A percentile compares a stretch with the other conserved stretches of the same genome.
Conservation (phyloP, 129 eudicot species). For the Flaveria brownii region DNA sequence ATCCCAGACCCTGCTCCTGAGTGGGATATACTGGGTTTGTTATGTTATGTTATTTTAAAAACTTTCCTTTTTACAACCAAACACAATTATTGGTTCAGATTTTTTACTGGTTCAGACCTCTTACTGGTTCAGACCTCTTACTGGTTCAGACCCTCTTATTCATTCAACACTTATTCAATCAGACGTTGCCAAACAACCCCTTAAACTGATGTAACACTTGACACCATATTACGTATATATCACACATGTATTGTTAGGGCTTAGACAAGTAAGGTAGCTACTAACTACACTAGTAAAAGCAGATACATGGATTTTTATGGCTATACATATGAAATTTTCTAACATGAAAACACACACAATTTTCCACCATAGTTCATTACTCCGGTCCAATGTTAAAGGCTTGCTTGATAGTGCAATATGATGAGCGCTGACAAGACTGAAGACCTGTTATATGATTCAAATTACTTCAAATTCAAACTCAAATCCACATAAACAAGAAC, state of each 20-base stretch:
- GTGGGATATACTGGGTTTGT: no score
- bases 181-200: no score
- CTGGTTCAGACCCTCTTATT: no score
- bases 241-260: no score
- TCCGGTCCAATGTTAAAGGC: not conserved
- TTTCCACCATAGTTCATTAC: not conserved
- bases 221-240: not conserved
- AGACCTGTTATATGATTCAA: not conserved
- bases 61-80: not conserved
- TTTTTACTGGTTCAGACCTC: no score
- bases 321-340: no score
- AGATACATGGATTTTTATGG: not conserved
- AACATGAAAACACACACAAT: not conserved
- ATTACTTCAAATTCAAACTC: conserved; percentile 13
- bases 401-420: not conserved
- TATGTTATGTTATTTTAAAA: no score
- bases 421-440: not conserved
- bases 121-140: not conserved
- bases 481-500: conserved; percentile 2
- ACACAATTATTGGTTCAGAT: no score
- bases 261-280: no score
- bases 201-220: no score
- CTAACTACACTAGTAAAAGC: not conserved
- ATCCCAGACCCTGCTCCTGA: no score
- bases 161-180: no score